phyloP scores from a whole-genome alignment of 345 rosid genomes.

The Brassica rapa region DNA sequence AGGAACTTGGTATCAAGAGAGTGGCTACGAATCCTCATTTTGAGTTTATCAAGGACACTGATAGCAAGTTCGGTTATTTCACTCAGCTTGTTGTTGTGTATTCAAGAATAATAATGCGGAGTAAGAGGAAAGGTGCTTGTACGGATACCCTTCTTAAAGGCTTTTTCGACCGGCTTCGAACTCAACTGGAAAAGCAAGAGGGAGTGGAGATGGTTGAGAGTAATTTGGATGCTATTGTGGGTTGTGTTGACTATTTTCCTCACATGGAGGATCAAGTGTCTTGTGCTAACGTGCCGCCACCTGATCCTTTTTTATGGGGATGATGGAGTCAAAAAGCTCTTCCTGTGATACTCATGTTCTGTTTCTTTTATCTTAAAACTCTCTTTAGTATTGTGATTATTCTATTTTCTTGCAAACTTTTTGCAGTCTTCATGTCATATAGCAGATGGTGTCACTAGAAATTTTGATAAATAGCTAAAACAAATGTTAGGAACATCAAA shows the following conservation, averaged over 20 bases:
- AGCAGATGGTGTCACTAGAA: neutral
- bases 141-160: neutral
- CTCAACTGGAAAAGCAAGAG: neutral
- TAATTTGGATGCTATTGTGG: neutral
- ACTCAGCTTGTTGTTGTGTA: neutral
- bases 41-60: neutral
- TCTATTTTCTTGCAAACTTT: neutral
- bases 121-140: neutral
- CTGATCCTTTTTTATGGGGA: too few relatives aligned
- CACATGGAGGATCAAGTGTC: neutral
- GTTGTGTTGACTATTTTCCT: neutral
- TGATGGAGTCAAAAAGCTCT: too few relatives aligned
- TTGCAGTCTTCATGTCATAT: neutral
- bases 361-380: neutral
- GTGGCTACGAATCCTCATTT: neutral
- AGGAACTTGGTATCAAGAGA: neutral
- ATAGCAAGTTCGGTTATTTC: neutral
- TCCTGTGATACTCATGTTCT: neutral
- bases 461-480: too few relatives aligned
- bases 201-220: neutral
- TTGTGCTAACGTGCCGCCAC: neutral
- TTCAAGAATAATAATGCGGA: neutral
- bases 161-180: neutral
- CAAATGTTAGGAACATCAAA: slow-evolving; percentile 6
- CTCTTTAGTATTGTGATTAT: neutral